These are phyloP conservation scores for Pseudocercospora vitis DNA, from an alignment of 2,329 filamentous ascomycete genomes.

Conservation along the genomic window DNA sequence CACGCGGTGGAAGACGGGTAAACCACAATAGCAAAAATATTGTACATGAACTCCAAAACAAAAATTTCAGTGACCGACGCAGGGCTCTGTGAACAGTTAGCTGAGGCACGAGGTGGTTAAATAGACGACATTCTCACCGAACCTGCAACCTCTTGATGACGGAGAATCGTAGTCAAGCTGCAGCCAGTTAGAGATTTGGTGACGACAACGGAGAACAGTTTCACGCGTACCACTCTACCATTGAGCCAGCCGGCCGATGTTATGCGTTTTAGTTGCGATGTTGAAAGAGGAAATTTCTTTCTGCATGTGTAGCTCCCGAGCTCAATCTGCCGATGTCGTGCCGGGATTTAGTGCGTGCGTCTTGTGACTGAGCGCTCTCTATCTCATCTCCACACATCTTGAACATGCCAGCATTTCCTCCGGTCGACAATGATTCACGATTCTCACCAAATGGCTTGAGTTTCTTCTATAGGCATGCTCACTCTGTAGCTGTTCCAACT, in stretches of 20 bases:
- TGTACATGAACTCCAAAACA: too few relatives aligned
- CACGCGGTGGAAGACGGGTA: too few relatives aligned
- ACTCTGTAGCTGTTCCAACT: neutral
- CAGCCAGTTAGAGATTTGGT: too few relatives aligned
- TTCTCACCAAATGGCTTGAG: neutral
- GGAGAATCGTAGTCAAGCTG: neutral
- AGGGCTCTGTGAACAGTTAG: neutral
- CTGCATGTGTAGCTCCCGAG: neutral
- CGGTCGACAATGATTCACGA: neutral
- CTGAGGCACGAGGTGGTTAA: neutral
- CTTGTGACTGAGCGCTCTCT: too few relatives aligned
- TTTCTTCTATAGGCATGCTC: neutral
- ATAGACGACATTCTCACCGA: neutral
- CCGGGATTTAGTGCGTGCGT: neutral
- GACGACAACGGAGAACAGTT: too few relatives aligned
- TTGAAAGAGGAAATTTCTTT: neutral
- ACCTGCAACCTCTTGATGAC: conserved; percentile 8
- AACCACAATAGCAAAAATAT: too few relatives aligned
- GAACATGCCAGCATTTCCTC: neutral
- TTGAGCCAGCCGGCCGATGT: neutral
- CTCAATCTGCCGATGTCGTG: neutral
- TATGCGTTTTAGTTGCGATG: neutral
- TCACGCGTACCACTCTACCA: conserved; percentile 9
- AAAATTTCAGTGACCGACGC: neutral
- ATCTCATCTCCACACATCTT: too few relatives aligned